Evolutionary conservation across 768 basidiomycete species (phyloP).

Genomic region (Xerocomellus dryophilus): DNA sequence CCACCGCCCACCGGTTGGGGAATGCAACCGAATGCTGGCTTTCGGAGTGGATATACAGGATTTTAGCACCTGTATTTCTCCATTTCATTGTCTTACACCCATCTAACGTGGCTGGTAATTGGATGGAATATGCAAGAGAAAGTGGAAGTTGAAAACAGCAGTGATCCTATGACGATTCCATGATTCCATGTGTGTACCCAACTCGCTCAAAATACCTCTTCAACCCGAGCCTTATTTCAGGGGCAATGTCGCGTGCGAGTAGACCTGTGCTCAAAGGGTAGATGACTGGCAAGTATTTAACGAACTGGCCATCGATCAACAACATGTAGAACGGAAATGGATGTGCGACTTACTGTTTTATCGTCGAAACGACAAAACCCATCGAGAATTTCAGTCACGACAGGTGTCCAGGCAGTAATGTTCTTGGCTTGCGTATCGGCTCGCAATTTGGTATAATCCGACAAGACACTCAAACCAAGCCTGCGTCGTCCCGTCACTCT

Average conservation of each 20-base stretch:
- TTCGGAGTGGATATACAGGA: constrained; percentile 35
- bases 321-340: not conserved
- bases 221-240: constrained; percentile 79
- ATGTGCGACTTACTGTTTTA: constrained; percentile 67
- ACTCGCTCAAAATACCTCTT: constrained; percentile 79
- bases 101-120: constrained; percentile 35
- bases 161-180: constrained; percentile 49
- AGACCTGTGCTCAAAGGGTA: constrained; percentile 89
- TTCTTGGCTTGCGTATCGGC: constrained; percentile 92
- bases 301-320: constrained; percentile 55
- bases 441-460: constrained; percentile 87
- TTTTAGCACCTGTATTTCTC: constrained; percentile 33
- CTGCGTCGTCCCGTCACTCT: constrained; percentile 39
- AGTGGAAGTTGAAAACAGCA: constrained; percentile 26
- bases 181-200: constrained; percentile 67
- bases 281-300: constrained; percentile 80
- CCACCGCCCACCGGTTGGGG: constrained; percentile 63
- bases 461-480: constrained; percentile 81
- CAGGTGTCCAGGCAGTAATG: constrained; percentile 97
- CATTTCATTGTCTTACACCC: constrained; percentile 13
- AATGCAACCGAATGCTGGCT: constrained; percentile 33
- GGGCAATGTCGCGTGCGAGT: constrained; percentile 74
- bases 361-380: constrained; percentile 90
- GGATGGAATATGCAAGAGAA: constrained; percentile 19
- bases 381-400: constrained; percentile 89